Evolutionary conservation across 345 rosid genomes (phyloP), one percentile per base, ranked within the genome.

Genomic region (Populus pruinosa): DNA sequence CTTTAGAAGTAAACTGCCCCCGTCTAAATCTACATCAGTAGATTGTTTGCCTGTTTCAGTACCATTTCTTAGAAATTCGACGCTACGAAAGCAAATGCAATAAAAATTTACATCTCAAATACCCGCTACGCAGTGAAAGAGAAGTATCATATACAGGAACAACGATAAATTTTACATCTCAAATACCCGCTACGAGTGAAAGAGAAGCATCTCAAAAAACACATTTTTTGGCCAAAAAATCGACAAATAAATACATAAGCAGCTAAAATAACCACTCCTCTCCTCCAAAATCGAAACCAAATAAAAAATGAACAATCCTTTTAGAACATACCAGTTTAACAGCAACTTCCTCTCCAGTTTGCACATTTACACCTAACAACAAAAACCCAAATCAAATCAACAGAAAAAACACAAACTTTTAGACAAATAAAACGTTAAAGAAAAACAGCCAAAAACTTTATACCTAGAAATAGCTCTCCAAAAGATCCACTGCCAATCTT

Each of bases 401-500:
- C 64, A 61, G 21, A 50, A 79, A 35, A 41, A 59, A 75, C 29
- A 81, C 56, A 74, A 62, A 63, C 74, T 39, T 20, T 67, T 27
- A 33, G 69, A 44, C 29, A 6, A 61, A 23, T 14, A 50, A 53
- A 29, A 5, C 47, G 10, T 4, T 25, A 50, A 4, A 17, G 6
- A 65, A 61, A 7, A 67, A 13, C 8, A 35, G 29, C 4, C 1
- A 27, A 62, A 35, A 38, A 25, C 12, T 31, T n/a, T 49, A 79
- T 87, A 95, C 99, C 98, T 77, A 93, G 80, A 86, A 87, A 93
- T 14, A 95, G 89, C 78, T 94, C 98, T 56, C 98, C 98, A 70
- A 94, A 93, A 6, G 97, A 93, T 83, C 98, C 98, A 82, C 98
- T 93, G 69, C 98, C 98, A 82, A 94, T 94, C 93, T 94, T 94